Conservation (phyloP, 331 rosid genomes). For the Quercus phellos region DNA sequence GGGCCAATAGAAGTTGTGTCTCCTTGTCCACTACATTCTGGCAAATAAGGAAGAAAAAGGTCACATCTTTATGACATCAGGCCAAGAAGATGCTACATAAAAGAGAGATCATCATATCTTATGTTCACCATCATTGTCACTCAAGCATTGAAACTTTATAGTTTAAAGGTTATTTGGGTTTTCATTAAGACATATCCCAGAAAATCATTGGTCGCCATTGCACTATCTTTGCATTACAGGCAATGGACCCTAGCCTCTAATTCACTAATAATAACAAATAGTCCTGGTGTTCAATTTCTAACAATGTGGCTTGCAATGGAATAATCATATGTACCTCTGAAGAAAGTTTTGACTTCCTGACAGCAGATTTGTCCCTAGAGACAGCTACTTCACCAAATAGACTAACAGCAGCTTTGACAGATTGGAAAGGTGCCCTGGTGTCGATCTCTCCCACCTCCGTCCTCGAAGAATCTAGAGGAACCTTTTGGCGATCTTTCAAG, state of each 20-base stretch:
- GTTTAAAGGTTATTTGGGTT: background rate
- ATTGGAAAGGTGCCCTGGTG: constrained; percentile 90
- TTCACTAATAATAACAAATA: too few relatives aligned
- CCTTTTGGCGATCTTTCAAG: constrained; percentile 19
- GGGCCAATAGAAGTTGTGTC: constrained; percentile 65
- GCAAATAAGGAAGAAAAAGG: constrained; percentile 7
- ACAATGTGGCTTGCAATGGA: background rate
- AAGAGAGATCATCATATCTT: background rate
- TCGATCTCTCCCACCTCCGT: constrained; percentile 90
- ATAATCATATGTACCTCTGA: constrained; percentile 41
- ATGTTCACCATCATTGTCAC: background rate
- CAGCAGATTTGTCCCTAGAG: constrained; percentile 29
- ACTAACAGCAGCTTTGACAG: constrained; percentile 90
- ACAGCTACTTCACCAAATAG: constrained; percentile 78
- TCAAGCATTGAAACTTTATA: background rate
- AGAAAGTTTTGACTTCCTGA: constrained; percentile 44
- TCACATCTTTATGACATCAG: background rate
- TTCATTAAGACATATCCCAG: background rate
- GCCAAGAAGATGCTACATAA: background rate
- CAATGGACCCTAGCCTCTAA: too few relatives aligned
- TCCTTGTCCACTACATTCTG: constrained; percentile 62
- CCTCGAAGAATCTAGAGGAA: constrained; percentile 41
- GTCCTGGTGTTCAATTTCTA: background rate
- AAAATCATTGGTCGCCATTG: too few relatives aligned
- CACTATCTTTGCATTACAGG: too few relatives aligned